Evolutionary conservation across 2,329 filamentous ascomycete genomes (phyloP), one percentile per base, ranked within the genome.

Genomic region (Scortechinia acanthostroma): DNA sequence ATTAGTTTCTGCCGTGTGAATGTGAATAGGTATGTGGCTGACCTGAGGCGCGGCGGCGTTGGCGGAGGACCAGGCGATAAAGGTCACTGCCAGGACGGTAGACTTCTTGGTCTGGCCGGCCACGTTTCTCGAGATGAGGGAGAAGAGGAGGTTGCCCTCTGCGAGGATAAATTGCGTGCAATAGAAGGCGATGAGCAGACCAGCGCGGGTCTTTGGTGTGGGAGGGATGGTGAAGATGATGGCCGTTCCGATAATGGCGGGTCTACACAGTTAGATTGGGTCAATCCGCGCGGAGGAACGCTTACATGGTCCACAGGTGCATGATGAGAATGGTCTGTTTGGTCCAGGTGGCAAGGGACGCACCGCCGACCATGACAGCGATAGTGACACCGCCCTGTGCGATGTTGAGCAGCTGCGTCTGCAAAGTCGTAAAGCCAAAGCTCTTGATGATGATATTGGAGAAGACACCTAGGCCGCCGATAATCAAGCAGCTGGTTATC

Each of bases 61-160:
- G 2, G 76, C 76, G 0, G 68, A 66, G 25, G 71, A 71, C 74
- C 74, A 79, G 3, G 69, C 66, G 43, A 79, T 62, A 53, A 80
- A 79, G 50, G 76, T 79, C 48, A 73, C 68, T 2, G 76, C 73
- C 3, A 79, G 68, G 14, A 72, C 70, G 16, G 73, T 66, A 1
- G 69, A 66, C 51, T 78, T 79, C 58, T 81, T 81, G 2, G 76
- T 80, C 46, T 77, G 74, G 0, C 77, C 77, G 19, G 70, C 76
- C 14, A 77, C 63, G 51, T 81, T 80, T 4, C 74, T 66, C 1
- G 69, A 69, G 28, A 77, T 64, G 60, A 77, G 66, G 3, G 70
- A 72, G 53, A 77, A 64, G 37, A 66, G 60, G 21, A 77, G 61
- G 30, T 68, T 72, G 48, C 73, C 66, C 0, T 73, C 74, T 2